phyloP scores from a whole-genome alignment of 139 green algal species.

The Prasinococcaceae sp. region DNA sequence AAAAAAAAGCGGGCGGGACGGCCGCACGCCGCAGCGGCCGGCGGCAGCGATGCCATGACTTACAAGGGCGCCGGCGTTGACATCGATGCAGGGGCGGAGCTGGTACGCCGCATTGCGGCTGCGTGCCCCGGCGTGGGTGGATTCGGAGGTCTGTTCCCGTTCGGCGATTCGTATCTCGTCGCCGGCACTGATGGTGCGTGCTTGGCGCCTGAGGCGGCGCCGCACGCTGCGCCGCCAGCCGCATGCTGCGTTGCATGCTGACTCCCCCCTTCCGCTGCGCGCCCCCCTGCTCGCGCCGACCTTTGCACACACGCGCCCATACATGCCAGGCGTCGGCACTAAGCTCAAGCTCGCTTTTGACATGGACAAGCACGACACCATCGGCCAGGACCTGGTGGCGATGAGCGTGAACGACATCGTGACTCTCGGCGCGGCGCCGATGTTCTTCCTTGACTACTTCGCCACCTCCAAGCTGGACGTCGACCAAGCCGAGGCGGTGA shows the following conservation, averaged over 20 bases:
- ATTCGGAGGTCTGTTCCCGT: constrained; percentile 89
- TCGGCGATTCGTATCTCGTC: constrained; percentile 86
- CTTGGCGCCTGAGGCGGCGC: no score
- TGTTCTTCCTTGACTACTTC: constrained; percentile 99
- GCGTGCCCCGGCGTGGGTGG: constrained; percentile 83
- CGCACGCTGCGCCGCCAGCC: no score
- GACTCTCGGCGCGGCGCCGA: constrained; percentile 73
- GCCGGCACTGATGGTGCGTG: constrained; percentile 89
- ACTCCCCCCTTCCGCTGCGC: no score
- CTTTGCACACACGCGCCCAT: no score
- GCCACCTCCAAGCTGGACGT: constrained; percentile 83
- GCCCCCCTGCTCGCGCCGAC: no score
- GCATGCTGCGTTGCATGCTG: no score
- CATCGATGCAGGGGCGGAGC: constrained; percentile 91
- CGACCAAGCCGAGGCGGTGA: constrained; percentile 75
- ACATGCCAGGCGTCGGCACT: no score
- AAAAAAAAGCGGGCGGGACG: no score
- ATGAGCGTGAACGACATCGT: constrained; percentile 94
- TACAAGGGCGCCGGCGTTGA: constrained; percentile 80
- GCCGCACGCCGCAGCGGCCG: no score
- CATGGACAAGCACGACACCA: constrained; percentile 87
- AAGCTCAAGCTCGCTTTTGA: constrained; percentile 98
- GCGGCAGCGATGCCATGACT: constrained; percentile 13
- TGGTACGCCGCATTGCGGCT: constrained; percentile 82
- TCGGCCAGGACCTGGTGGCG: constrained; percentile 81